phyloP scores from a whole-genome alignment of 23 red algal genomes.

The Gracilaria caudata region DNA sequence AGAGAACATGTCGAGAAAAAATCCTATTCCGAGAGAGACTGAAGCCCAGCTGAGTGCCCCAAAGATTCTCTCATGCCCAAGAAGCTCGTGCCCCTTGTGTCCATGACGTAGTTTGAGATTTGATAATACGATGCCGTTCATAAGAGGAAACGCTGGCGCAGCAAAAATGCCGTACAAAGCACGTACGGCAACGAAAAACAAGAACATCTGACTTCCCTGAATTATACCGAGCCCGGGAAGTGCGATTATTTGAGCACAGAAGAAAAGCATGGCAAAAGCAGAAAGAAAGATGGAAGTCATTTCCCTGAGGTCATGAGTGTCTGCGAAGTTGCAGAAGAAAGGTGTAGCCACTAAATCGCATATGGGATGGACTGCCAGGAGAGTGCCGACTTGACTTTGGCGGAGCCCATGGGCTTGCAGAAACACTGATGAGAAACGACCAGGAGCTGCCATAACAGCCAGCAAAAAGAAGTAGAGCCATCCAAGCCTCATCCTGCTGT shows the following conservation, averaged over 20 bases:
- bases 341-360: slow-evolving; percentile 32
- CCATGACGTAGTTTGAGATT: slow-evolving; percentile 36
- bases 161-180: slow-evolving; percentile 10
- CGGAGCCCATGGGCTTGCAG: slow-evolving; percentile 10
- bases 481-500: slow-evolving; percentile 31
- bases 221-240: slow-evolving; percentile 37
- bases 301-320: slow-evolving; percentile 1
- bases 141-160: slow-evolving; percentile 27
- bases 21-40: slow-evolving; percentile 36
- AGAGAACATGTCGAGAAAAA: slow-evolving; percentile 41
- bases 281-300: background rate
- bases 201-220: background rate
- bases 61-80: slow-evolving; percentile 65
- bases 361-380: slow-evolving; percentile 35
- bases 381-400: slow-evolving; percentile 43
- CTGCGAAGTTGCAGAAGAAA: slow-evolving; percentile 46
- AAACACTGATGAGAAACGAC: slow-evolving; percentile 64
- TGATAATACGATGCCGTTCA: slow-evolving; percentile 27
- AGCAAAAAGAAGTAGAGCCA: slow-evolving; percentile 59
- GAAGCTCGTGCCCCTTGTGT: slow-evolving; percentile 17
- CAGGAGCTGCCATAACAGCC: slow-evolving; percentile 46
- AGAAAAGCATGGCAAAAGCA: slow-evolving; percentile 12
- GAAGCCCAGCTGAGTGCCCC: slow-evolving; percentile 72
- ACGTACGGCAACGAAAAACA: slow-evolving; percentile 18
- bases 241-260: slow-evolving; percentile 35